phyloP scores from a whole-genome alignment of 202 grass and related monocot species.

The Setaria italica region DNA sequence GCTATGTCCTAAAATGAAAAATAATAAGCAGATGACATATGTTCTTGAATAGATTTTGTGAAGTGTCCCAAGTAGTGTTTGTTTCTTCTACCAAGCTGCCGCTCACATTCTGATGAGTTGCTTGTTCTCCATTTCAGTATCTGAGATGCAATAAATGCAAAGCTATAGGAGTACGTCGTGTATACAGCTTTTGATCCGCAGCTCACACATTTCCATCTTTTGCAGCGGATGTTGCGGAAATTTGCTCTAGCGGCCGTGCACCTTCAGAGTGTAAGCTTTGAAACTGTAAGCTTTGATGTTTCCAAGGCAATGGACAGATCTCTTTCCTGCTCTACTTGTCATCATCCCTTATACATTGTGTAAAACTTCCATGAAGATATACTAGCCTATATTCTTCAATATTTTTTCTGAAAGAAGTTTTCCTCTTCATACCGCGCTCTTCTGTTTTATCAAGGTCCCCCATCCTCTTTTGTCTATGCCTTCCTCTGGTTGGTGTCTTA shows the following conservation, averaged over 20 bases:
- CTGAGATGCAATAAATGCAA: conserved; percentile 30
- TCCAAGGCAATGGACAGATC: conserved; percentile 26
- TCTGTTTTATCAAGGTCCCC: not conserved
- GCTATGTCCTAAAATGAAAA: too few species aligned
- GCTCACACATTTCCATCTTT: conserved; percentile 19
- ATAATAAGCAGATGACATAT: too few species aligned
- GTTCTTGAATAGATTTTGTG: not conserved
- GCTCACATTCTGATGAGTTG: not conserved
- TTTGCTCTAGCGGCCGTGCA: conserved; percentile 1
- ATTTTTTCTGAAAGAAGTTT: not conserved
- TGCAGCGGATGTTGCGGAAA: conserved; percentile 36
- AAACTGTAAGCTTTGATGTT: conserved; percentile 30
- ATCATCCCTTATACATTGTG: not conserved
- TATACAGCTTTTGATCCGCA: conserved; percentile 1
- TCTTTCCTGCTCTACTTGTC: not conserved
- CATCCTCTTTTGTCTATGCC: not conserved
- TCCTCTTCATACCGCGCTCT: not conserved
- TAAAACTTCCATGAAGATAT: not conserved
- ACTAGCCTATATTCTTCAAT: not conserved
- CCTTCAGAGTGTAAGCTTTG: conserved; percentile 25
- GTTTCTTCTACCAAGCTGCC: not conserved
- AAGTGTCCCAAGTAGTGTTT: not conserved
- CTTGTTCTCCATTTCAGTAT: not conserved
- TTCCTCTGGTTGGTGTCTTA: not conserved
- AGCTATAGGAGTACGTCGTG: not conserved